Evolutionary conservation across 495 filamentous ascomycete genomes (phyloP), one percentile per base, ranked within the genome.

Genomic region (Penicillium waksmanii): DNA sequence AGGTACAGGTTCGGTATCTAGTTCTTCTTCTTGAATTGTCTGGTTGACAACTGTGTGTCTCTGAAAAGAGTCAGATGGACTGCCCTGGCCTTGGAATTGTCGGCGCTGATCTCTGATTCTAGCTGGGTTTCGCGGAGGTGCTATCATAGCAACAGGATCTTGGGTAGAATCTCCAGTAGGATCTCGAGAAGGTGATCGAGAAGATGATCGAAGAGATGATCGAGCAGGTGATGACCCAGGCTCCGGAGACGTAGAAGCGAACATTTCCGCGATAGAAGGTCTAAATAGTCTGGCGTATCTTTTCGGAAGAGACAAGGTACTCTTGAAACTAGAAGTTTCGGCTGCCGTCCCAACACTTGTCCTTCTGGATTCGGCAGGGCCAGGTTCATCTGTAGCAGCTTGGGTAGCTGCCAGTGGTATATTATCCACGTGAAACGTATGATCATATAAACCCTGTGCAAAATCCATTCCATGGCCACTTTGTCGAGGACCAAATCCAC

Each of bases 391-490:
- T 34, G 46, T 1, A 9, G 70, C 67, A 33, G 61, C 8, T 15
- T 71, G 8, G 5, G 27, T 6, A 31, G 27, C 27, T 31, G 27
- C 27, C 27, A 31, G 27, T 31, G 27, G 58, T 27, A 73, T 62
- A 36, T 47, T 63, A 53, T 54, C 56, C 31, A 56, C 65, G 55
- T 76, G 71, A 42, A 78, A 79, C 3, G 73, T 71, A 46, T 79
- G 76, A 15, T 73, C 66, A 3, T 77, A 61, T 34, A 76, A 48
- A 34, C 60, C 53, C 25, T 67, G 66, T 18, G 55, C 58, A 6
- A 66, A 42, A 43, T 66, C 64, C 53, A 64, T 65, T 1, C 74
- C 74, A 66, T 79, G 75, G 0, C 72, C 75, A 63, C 77, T 79
- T 33, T 74, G 71, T 53, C 77, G 62, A 55, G 67, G 60, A 0